phyloP scores from a whole-genome alignment of 345 rosid species.

The Lumnitzera littorea region DNA sequence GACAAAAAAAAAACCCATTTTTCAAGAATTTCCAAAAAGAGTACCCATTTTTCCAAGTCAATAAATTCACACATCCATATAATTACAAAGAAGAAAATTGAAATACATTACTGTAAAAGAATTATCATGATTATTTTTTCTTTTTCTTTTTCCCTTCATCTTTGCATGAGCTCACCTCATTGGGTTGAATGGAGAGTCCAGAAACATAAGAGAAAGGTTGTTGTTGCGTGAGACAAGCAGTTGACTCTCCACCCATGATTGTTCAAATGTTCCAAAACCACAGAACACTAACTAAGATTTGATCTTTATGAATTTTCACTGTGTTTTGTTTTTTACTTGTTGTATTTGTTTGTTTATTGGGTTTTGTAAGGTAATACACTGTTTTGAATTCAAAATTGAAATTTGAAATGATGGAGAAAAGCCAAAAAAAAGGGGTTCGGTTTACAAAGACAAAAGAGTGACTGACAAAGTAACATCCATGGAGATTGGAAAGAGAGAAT shows the following conservation, averaged over 20 bases:
- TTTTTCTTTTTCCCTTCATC: too few species aligned
- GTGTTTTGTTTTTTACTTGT: not conserved
- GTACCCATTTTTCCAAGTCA: too few species aligned
- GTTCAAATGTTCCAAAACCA: not conserved
- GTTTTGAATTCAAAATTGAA: conserved; percentile 12
- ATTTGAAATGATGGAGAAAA: conserved; percentile 6
- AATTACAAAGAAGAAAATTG: too few species aligned
- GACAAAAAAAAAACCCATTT: too few species aligned
- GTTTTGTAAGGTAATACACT: not conserved
- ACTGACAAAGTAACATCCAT: too few species aligned
- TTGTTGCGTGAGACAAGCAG: conserved; percentile 6
- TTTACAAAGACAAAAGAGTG: too few species aligned
- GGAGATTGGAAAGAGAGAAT: too few species aligned
- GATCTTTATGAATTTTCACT: not conserved
- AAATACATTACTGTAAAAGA: too few species aligned
- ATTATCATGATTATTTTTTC: too few species aligned
- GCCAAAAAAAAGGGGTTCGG: too few species aligned
- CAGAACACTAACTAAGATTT: not conserved
- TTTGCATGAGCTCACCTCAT: conserved; percentile 5
- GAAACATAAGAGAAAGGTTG: conserved; percentile 21
- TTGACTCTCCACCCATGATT: conserved; percentile 10
- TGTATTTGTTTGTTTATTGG: not conserved
- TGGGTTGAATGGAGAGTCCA: conserved; percentile 6
- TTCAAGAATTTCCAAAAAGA: too few species aligned
- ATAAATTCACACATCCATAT: too few species aligned